A percentile compares a stretch with the other conserved stretches of the same genome.
These are phyloP conservation scores for Lindgomyces ingoldianus DNA, from an alignment of 495 filamentous ascomycete species.

Conservation along the genomic window DNA sequence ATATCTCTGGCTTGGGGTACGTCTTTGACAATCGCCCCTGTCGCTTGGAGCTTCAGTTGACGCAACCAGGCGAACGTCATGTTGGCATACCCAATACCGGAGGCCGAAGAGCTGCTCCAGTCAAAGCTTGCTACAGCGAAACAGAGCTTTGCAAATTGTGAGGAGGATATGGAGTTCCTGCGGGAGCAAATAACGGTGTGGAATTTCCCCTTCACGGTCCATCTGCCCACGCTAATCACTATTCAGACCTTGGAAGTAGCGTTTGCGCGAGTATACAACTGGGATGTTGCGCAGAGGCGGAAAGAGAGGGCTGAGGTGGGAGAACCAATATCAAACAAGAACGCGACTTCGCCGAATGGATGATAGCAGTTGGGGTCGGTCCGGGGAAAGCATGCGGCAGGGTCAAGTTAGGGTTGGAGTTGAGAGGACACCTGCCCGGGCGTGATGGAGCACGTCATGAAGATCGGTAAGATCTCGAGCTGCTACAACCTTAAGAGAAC, in stretches of 20 bases:
- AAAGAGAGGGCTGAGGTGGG: constrained; percentile 62
- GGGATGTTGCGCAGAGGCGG: constrained; percentile 89
- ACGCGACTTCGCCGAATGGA: neutral
- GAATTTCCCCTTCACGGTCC: neutral
- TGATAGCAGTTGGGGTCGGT: neutral
- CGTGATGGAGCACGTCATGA: no score
- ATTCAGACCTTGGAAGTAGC: constrained; percentile 91
- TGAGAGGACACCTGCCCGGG: no score
- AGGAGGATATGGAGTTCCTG: constrained; percentile 95
- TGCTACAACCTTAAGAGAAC: no score
- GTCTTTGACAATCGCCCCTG: constrained; percentile 24
- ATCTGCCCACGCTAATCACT: neutral
- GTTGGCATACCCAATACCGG: constrained; percentile 86
- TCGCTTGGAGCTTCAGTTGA: neutral
- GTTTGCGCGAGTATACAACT: constrained; percentile 93
- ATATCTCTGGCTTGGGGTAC: constrained; percentile 89
- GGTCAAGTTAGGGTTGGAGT: no score
- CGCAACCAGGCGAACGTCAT: constrained; percentile 85
- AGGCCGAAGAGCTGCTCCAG: constrained; percentile 76
- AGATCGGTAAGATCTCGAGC: no score
- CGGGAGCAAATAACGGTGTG: constrained; percentile 91
- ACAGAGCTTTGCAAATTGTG: constrained; percentile 75
- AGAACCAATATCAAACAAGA: constrained; percentile 9
- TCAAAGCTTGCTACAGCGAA: constrained; percentile 80
- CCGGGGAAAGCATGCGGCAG: no score